Evolutionary conservation across 768 basidiomycete genomes (phyloP), one percentile per base, ranked within the genome.

Genomic region (Ephemerocybe angulata): DNA sequence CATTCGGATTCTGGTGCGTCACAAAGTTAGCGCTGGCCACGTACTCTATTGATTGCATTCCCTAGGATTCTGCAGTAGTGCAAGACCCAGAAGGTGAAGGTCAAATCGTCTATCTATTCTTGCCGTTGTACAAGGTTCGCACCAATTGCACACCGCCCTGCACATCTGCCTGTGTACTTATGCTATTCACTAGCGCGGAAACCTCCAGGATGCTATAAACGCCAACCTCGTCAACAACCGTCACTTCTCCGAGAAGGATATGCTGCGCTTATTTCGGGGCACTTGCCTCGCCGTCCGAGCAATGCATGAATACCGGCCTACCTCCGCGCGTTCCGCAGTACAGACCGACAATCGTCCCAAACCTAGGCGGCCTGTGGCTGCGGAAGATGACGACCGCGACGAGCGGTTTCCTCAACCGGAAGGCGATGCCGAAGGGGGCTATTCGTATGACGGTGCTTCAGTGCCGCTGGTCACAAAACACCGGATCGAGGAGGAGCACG

Each of bases 121-220:
- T 98, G 4, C 97, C 97, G 0, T 77, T 93, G 30, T 98, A 94
- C 76, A 88, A 91, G 78, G 91, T 88, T 42, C 33, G 73, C 63
- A n/a, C 41, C 22, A 46, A 28, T 37, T 25, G 21, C 7, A 15
- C 31, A 22, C 48, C 4, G 19, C 19, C 46, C 25, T 28, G 54
- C 46, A 30, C n/a, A 47, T n/a, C n/a, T n/a, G n/a, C n/a, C 24
- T 27, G 24, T 48, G 48, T 29, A 33, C 22, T 35, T 28, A 49
- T 10, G 5, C 19, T 24, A n/a, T n/a, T 38, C 56, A 35, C 53
- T 60, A 93, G 90, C 80, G 87, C 51, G 96, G 93, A 27, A 98
- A 98, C 64, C 79, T 99, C 6, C 97, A 98, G 80, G 94, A 98
- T 65, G 85, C 85, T 28, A 98, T 99, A 58, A 93, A 93, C 63